phyloP scores from a whole-genome alignment of 306 rosid species.

The Cicer cuneatum region DNA sequence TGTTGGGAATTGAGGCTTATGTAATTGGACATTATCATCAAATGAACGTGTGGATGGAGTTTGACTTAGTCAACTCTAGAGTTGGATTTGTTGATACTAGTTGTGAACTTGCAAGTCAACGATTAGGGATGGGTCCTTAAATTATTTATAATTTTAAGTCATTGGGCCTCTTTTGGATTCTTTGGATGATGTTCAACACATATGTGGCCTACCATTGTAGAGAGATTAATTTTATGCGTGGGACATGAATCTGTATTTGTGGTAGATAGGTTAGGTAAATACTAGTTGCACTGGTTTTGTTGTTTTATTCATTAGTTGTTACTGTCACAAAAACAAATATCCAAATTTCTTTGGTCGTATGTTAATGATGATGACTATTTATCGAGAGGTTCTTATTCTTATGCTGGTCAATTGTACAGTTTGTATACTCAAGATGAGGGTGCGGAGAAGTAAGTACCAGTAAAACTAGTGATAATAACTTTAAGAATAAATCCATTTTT shows the following conservation, averaged over 20 bases:
- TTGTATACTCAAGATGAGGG: not conserved
- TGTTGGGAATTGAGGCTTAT: constrained; percentile 72
- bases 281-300: constrained; percentile 29
- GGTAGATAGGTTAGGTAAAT: constrained; percentile 33
- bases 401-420: not conserved
- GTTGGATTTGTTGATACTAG: constrained; percentile 71
- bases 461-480: not conserved
- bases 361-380: not conserved
- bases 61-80: constrained; percentile 72
- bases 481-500: not conserved
- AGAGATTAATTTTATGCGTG: constrained; percentile 10
- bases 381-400: constrained; percentile 22
- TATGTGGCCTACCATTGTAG: not conserved
- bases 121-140: constrained; percentile 53
- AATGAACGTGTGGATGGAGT: constrained; percentile 93
- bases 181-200: not conserved
- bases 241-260: constrained; percentile 25
- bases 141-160: not conserved
- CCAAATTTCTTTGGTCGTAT: not conserved
- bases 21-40: constrained; percentile 88
- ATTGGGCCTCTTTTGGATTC: not conserved
- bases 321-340: not conserved
- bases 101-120: constrained; percentile 74
- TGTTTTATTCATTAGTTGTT: not conserved
- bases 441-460: not conserved